These are phyloP conservation scores for Rhizopogon rudus DNA, from an alignment of 768 basidiomycete species.

Conservation along the genomic window DNA sequence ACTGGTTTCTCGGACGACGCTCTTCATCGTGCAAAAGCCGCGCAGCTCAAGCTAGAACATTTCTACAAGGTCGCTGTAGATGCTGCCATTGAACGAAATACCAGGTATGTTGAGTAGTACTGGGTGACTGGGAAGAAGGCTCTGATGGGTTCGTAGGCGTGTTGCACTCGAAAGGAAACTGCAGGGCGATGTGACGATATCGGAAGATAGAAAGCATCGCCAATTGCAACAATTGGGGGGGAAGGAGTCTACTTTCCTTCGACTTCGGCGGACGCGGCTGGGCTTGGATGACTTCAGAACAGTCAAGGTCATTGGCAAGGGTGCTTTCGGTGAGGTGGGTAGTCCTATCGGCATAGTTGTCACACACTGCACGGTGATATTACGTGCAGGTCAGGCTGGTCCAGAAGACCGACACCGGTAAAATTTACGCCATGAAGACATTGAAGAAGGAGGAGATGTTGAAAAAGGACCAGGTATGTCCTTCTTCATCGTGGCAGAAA, in stretches of 20 bases:
- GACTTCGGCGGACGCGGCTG: constrained; percentile 83
- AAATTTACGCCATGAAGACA: constrained; percentile 99
- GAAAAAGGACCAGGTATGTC: constrained; percentile 91
- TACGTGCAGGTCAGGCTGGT: constrained; percentile 72
- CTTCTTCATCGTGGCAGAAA: not conserved
- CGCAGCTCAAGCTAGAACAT: constrained; percentile 93
- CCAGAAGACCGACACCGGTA: constrained; percentile 94
- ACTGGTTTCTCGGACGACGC: constrained; percentile 76
- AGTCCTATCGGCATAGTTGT: not conserved
- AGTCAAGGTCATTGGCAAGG: constrained; percentile 98
- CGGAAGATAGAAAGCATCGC: constrained; percentile 83
- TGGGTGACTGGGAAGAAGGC: not conserved
- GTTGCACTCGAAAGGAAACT: constrained; percentile 83
- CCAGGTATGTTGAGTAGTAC: constrained; percentile 49
- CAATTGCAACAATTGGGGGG: constrained; percentile 81
- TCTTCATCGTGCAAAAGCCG: constrained; percentile 78
- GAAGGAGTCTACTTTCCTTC: constrained; percentile 85
- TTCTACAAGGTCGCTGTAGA: constrained; percentile 98
- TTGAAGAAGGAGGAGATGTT: constrained; percentile 98
- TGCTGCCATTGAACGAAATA: constrained; percentile 89
- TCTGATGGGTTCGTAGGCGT: constrained; percentile 46
- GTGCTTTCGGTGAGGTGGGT: constrained; percentile 94
- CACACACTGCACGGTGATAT: not conserved
- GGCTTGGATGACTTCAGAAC: constrained; percentile 92
- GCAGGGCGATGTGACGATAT: constrained; percentile 58